Percentiles rank a stretch among this genome's conserved stretches.
These are phyloP conservation scores for Fusarium dimerum DNA, from an alignment of 2,329 filamentous ascomycete genomes.

Conservation along the genomic window DNA sequence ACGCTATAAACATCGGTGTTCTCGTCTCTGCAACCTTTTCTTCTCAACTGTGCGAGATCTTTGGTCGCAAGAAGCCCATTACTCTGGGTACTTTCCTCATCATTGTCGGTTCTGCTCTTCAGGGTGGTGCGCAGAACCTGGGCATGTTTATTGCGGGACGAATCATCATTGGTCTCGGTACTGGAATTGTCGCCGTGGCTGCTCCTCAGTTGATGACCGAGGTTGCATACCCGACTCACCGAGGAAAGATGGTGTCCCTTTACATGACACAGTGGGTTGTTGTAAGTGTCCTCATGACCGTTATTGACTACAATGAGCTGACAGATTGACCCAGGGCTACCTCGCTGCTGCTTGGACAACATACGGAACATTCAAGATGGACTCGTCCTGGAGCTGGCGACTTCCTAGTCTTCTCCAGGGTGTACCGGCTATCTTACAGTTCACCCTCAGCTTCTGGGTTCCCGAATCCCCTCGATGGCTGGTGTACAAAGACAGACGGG, in stretches of 20 bases:
- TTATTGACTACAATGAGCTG: not conserved
- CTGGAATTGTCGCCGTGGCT: slow-evolving; percentile 35
- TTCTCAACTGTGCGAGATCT: slow-evolving; percentile 30
- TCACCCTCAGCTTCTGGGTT: slow-evolving; percentile 9
- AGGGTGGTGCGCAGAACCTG: slow-evolving; percentile 33
- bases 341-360: slow-evolving; percentile 33
- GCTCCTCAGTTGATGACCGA: slow-evolving; percentile 38
- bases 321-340: slow-evolving; percentile 7
- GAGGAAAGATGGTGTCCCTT: slow-evolving; percentile 34
- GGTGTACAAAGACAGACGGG: slow-evolving; percentile 27
- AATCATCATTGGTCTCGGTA: slow-evolving; percentile 42
- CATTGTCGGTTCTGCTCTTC: slow-evolving; percentile 31
- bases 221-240: slow-evolving; percentile 38
- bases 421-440: slow-evolving; percentile 29
- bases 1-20: slow-evolving; percentile 25
- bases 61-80: slow-evolving; percentile 31
- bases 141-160: slow-evolving; percentile 37
- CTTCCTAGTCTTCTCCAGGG: slow-evolving; percentile 49
- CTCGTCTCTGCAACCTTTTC: slow-evolving; percentile 27
- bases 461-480: slow-evolving; percentile 26
- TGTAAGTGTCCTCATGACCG: not conserved
- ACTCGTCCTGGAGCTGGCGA: slow-evolving; percentile 49
- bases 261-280: slow-evolving; percentile 22
- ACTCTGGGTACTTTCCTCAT: slow-evolving; percentile 29
- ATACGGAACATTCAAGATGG: slow-evolving; percentile 43